phyloP scores from a whole-genome alignment of 2,329 filamentous ascomycete genomes.

The Pseudocercospora crystallina region DNA sequence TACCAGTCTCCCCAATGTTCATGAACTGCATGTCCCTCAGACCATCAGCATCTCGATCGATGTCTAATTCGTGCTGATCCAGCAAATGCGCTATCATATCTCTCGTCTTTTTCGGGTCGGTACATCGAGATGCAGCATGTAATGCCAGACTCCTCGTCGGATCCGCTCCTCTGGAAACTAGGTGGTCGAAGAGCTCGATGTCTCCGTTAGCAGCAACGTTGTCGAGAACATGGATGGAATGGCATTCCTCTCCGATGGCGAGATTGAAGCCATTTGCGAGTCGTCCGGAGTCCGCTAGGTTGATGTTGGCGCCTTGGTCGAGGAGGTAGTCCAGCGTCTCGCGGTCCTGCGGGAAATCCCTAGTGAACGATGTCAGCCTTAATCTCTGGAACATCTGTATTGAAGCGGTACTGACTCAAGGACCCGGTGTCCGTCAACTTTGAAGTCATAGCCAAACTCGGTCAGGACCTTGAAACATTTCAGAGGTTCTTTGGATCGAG shows the following conservation, averaged over 20 bases:
- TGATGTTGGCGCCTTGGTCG: constrained; percentile 19
- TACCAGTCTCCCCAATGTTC: constrained; percentile 5
- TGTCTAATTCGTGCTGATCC: constrained; percentile 15
- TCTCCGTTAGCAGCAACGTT: constrained; percentile 16
- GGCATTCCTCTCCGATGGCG: constrained; percentile 3
- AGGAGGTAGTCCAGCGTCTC: constrained; percentile 17
- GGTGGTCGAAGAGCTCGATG: constrained; percentile 16
- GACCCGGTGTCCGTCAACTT: no score
- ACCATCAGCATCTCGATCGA: constrained; percentile 12
- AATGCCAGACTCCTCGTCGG: constrained; percentile 7
- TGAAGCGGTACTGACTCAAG: no score
- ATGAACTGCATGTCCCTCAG: constrained; percentile 9
- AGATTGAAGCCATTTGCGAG: constrained; percentile 4
- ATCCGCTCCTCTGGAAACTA: constrained; percentile 14
- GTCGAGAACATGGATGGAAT: constrained; percentile 14
- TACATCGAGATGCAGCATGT: constrained; percentile 11
- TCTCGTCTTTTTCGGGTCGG: constrained; percentile 3
- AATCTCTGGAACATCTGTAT: no score
- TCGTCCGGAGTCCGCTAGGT: constrained; percentile 6
- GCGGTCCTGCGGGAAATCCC: constrained; percentile 10
- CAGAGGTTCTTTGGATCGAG: no score
- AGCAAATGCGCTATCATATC: constrained; percentile 16
- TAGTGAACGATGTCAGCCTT: no score
- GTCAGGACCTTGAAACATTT: no score
- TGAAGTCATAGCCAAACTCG: no score